These are phyloP conservation scores for Dillenia suffruticosa DNA, from an alignment of 164 flowering plant genomes.

Conservation along the genomic window DNA sequence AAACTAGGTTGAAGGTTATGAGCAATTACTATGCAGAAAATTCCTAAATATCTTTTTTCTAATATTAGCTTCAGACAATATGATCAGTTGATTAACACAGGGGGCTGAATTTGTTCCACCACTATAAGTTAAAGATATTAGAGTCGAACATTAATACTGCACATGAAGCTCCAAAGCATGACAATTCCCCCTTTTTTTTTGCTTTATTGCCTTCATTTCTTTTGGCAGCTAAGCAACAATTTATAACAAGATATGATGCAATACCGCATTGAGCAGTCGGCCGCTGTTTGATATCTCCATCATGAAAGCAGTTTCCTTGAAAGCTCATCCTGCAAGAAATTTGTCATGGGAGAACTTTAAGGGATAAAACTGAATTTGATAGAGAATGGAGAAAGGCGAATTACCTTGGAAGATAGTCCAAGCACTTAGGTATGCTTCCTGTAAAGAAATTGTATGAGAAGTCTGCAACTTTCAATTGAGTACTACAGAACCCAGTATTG, in stretches of 20 bases:
- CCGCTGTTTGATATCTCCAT: conserved; percentile 60
- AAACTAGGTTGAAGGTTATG: not conserved
- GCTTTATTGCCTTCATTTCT: too few species aligned
- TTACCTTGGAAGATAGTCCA: conserved; percentile 76
- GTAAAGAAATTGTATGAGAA: conserved; percentile 75
- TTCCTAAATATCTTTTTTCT: too few species aligned
- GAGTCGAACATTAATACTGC: too few species aligned
- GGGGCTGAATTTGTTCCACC: too few species aligned
- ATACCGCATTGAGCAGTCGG: conserved; percentile 65
- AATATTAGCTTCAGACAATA: too few species aligned
- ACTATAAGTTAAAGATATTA: too few species aligned
- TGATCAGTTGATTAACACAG: too few species aligned
- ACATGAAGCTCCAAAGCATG: too few species aligned
- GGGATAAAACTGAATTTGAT: not conserved
- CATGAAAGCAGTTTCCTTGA: conserved; percentile 78
- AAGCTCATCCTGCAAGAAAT: conserved; percentile 61
- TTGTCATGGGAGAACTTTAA: conserved; percentile 5
- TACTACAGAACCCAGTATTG: conserved; percentile 55
- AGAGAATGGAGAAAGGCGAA: conserved; percentile 8
- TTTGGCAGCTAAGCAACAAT: too few species aligned
- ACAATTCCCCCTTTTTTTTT: too few species aligned
- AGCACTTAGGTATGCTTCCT: conserved; percentile 78
- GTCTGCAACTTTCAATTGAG: conserved; percentile 63
- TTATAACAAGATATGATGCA: too few species aligned
- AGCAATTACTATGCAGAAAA: too few species aligned